Conservation (phyloP, 495 filamentous ascomycete species). For the Neurospora terricola region DNA sequence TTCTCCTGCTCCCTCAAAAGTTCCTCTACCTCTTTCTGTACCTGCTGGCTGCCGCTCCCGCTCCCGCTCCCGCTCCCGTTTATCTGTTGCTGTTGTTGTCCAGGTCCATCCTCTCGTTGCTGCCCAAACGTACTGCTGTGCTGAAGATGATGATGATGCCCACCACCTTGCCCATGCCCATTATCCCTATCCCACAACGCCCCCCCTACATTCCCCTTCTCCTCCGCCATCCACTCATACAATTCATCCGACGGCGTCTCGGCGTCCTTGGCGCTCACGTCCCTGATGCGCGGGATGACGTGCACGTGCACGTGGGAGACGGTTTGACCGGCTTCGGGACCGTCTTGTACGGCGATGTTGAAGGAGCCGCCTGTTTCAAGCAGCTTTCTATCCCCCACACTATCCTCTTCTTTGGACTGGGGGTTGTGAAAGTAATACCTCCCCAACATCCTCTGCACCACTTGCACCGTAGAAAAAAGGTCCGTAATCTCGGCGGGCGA, state of each 20-base stretch:
- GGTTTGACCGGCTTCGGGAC: conserved; percentile 74
- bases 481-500: conserved; percentile 64
- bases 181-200: conserved; percentile 37
- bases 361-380: conserved; percentile 42
- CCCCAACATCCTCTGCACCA: conserved; percentile 67
- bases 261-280: conserved; percentile 33
- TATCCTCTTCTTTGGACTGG: neutral
- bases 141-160: neutral
- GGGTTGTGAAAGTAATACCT: conserved; percentile 53
- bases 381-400: neutral
- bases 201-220: conserved; percentile 73
- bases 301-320: conserved; percentile 91
- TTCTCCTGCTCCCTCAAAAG: neutral
- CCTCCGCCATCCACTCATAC: conserved; percentile 73
- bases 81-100: neutral
- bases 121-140: neutral
- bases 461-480: conserved; percentile 75
- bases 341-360: conserved; percentile 93
- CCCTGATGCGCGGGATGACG: conserved; percentile 65
- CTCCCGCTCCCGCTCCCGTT: neutral
- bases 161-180: neutral
- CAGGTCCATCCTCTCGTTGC: neutral
- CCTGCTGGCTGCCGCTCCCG: neutral
- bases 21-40: neutral
- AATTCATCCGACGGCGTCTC: conserved; percentile 48